Conservation (phyloP, 371 early-diverging fungal genomes). For the Blyttiomyces sp. region DNA sequence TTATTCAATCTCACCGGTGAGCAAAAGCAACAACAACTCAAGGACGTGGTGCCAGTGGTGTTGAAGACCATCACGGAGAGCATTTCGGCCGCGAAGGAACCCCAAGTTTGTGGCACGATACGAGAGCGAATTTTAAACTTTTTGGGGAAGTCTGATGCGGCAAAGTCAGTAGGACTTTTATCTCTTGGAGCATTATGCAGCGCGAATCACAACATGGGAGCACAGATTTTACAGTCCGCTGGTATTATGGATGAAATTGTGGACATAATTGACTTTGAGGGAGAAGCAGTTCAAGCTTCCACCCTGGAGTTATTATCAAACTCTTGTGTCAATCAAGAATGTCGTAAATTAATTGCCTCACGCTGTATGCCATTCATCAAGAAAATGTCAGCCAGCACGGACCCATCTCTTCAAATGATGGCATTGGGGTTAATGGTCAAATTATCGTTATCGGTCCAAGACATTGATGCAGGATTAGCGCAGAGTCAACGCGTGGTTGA, state of each 20-base stretch:
- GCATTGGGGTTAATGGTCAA: conserved; percentile 67
- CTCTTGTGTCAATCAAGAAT: conserved; percentile 65
- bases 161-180: conserved; percentile 38
- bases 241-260: conserved; percentile 66
- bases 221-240: conserved; percentile 56
- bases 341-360: conserved; percentile 53
- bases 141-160: too few relatives aligned
- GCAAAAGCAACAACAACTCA: too few relatives aligned
- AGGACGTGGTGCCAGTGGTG: too few relatives aligned
- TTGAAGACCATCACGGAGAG: too few relatives aligned
- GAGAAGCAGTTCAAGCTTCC: conserved; percentile 56
- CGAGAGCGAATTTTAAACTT: too few relatives aligned
- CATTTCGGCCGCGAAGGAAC: too few relatives aligned
- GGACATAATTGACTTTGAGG: conserved; percentile 69
- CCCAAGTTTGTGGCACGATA: too few relatives aligned
- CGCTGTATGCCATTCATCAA: conserved; percentile 56
- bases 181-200: conserved; percentile 65
- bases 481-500: conserved; percentile 10
- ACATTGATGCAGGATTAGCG: conserved; percentile 22
- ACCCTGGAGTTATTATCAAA: conserved; percentile 60
- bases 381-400: neutral
- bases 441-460: conserved; percentile 50
- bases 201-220: conserved; percentile 49
- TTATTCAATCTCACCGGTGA: too few relatives aligned
- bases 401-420: conserved; percentile 45